Base-by-base conservation (phyloP, 352 stramenopile species). In the Plasmopara viticola region DNA sequence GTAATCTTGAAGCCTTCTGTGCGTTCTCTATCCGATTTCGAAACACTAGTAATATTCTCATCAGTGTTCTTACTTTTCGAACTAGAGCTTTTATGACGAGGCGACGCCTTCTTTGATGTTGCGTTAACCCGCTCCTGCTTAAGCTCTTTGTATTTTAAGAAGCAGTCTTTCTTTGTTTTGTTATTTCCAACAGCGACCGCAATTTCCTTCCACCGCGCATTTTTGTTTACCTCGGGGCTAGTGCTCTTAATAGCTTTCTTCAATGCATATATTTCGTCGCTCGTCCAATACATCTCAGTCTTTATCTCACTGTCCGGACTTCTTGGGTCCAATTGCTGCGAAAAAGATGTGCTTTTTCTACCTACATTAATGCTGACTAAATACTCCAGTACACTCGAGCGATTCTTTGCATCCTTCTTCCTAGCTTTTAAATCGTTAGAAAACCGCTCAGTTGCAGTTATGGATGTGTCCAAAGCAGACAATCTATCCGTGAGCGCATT, bases 71-170 rank as follows among this genome's bases (percentile, higher is more conserved):
- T 41, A 15, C 13, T 38, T 38, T 64, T 66, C 29, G 3, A 47
- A 45, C 35, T 53, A 1, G 42, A 50, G 14, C 57, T 46, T n/a
- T 53, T 62, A 13, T 46, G 43, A 44, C 51, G 61, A 39, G 64
- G 48, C 9, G 61, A 68, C n/a, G 54, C 43, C 18, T 65, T 74
- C 28, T 68, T 69, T 15, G 47, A 38, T 18, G 64, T 48, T 10
- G 62, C 57, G 29, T 66, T 76, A 2, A 53, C 60, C 34, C 78
- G 83, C 44, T 84, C 72, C 28, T 84, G 65, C 48, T 87, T 88
- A 30, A 92, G 64, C 35, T 87, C 67, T 58, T 92, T 92, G 66
- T 92, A 92, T 61, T 92, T 90, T 29, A 88, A 15, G 51, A 89
- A 90, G 62, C 82, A 92, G 38, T 88, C 64, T 55, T 88, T 88